These are phyloP conservation scores for Pseudognaphalium luteoalbum DNA, from an alignment of 129 eudicot species.

Conservation along the genomic window DNA sequence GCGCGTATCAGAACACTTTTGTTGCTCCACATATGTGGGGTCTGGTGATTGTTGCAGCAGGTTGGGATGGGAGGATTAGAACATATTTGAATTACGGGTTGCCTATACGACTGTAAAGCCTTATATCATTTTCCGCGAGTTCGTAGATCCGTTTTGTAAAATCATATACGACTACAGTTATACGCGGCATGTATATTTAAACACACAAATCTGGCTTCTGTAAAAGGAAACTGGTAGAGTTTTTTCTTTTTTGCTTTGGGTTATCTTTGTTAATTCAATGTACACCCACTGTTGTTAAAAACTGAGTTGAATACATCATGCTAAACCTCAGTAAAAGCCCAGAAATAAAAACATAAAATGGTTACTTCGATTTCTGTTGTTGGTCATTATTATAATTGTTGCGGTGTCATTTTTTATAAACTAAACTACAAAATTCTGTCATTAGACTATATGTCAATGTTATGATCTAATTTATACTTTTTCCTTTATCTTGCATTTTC, in stretches of 20 bases:
- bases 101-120: constrained; percentile 54
- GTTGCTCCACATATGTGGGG: constrained; percentile 83
- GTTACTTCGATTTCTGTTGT: not conserved
- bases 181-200: constrained; percentile 15
- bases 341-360: constrained; percentile 6
- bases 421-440: not conserved
- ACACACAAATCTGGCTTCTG: constrained; percentile 23
- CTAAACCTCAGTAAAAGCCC: not conserved
- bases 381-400: not conserved
- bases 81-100: constrained; percentile 83
- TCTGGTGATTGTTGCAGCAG: constrained; percentile 81
- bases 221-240: constrained; percentile 2
- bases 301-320: constrained; percentile 7
- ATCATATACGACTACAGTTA: constrained; percentile 15
- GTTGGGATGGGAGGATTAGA: constrained; percentile 84
- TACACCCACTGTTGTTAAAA: constrained; percentile 14
- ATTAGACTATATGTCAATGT: no score
- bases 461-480: no score
- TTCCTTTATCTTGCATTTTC: not conserved
- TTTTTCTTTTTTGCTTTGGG: constrained; percentile 12
- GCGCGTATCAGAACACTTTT: constrained; percentile 58
- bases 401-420: not conserved
- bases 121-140: not conserved
- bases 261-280: constrained; percentile 1
- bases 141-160: not conserved